These are phyloP conservation scores for Paecilomyces niveus DNA, from an alignment of 2,329 filamentous ascomycete genomes.

Conservation along the genomic window DNA sequence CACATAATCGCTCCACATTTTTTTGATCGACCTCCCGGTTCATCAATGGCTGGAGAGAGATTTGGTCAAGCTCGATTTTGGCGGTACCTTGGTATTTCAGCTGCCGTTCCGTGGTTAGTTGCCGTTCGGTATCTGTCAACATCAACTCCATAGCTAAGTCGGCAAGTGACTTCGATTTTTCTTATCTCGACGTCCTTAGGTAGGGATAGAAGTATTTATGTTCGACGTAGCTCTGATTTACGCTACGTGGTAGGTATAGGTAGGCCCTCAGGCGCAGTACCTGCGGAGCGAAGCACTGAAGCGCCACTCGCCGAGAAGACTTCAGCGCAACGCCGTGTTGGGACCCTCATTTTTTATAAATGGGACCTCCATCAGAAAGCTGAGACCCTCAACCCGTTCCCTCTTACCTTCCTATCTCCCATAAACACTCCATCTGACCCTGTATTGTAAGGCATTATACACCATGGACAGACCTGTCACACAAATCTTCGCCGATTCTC, in stretches of 20 bases:
- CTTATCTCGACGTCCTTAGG: background rate
- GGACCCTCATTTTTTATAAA: too few relatives aligned
- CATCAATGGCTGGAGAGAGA: slow-evolving; percentile 13
- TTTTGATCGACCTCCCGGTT: slow-evolving; percentile 11
- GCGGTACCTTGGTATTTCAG: slow-evolving; percentile 19
- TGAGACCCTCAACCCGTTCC: too few relatives aligned
- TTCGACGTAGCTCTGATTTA: too few relatives aligned
- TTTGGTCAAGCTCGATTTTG: slow-evolving; percentile 16
- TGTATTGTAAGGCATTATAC: slow-evolving; percentile 4
- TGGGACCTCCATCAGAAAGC: background rate
- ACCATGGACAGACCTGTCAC: slow-evolving; percentile 4
- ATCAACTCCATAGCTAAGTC: background rate
- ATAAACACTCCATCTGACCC: slow-evolving; percentile 3
- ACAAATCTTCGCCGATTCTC: too few relatives aligned
- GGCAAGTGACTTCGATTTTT: background rate
- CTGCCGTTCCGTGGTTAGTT: slow-evolving; percentile 11
- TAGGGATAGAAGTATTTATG: background rate
- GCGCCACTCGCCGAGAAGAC: too few relatives aligned
- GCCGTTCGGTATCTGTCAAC: slow-evolving; percentile 11
- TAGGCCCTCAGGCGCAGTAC: too few relatives aligned
- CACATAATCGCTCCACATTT: slow-evolving; percentile 13
- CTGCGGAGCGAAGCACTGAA: too few relatives aligned
- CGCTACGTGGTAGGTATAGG: too few relatives aligned
- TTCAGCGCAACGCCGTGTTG: too few relatives aligned
- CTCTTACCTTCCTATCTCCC: too few relatives aligned